These are phyloP conservation scores for Thielaviopsis punctulata DNA, from an alignment of 2,329 filamentous ascomycete genomes.

Conservation along the genomic window DNA sequence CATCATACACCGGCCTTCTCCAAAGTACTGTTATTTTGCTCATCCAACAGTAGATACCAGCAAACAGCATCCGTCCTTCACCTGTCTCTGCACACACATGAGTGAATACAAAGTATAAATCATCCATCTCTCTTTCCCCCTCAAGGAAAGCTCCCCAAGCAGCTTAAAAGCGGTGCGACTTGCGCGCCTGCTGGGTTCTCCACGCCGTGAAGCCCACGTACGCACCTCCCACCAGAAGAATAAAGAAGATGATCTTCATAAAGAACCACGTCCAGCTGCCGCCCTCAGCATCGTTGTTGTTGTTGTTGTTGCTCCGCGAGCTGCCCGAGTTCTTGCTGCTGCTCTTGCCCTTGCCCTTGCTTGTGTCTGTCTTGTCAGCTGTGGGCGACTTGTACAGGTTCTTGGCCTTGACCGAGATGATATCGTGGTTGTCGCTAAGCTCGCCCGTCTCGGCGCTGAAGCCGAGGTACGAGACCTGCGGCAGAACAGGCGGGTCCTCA, in stretches of 20 bases:
- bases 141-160: no score
- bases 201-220: constrained; percentile 82
- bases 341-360: constrained; percentile 21
- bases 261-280: constrained; percentile 47
- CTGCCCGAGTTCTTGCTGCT: constrained; percentile 22
- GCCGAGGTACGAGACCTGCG: constrained; percentile 56
- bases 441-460: constrained; percentile 87
- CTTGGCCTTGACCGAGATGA: constrained; percentile 68
- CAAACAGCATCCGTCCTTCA: neutral
- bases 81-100: neutral
- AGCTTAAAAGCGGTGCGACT: constrained; percentile 37
- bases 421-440: constrained; percentile 94
- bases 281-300: constrained; percentile 20
- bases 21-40: neutral
- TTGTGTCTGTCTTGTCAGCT: constrained; percentile 21
- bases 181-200: constrained; percentile 42
- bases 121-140: neutral
- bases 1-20: neutral
- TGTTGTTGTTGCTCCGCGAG: constrained; percentile 16
- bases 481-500: constrained; percentile 55
- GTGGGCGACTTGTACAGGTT: constrained; percentile 62
- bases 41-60: neutral
- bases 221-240: constrained; percentile 48
- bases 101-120: neutral
- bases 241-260: constrained; percentile 66